Evolutionary conservation across 768 basidiomycete species (phyloP), one percentile per base, ranked within the genome.

Genomic region (Candolleomyces eurysporus): DNA sequence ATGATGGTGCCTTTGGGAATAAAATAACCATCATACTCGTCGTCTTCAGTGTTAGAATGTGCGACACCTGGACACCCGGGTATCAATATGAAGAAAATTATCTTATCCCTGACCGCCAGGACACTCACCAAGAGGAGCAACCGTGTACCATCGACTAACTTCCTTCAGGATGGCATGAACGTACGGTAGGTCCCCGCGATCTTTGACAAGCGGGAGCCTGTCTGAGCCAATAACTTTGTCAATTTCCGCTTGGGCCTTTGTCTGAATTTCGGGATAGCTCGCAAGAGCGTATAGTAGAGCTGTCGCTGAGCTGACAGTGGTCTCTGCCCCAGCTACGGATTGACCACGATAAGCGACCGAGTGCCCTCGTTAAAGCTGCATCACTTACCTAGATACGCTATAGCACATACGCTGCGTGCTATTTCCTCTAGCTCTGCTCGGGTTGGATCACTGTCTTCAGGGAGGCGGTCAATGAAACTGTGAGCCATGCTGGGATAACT

Each of bases 1-100:
- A 80, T 66, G 53, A 77, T 69, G 7, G 79, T 73, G 26, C 77
- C 80, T 64, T 75, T 72, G 7, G 79, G 74, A 31, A 80, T 79
- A 43, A 71, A 64, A 57, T 71, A 71, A 11, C 73, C 74, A 17
- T 75, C 66, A 60, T 81, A 80, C 16, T 75, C 61, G 56, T 79
- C 79, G 57, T 78, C 76, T 39, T 74, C 63, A 19, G 69, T 65
- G 4, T 64, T 65, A 19, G 67, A 66, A 48, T 76, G 76, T 5
- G 70, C 70, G n/a, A 72, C 60, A 7, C 70, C 74, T 75, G 26
- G 7, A 26, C 26, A 26, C 26, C 16, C 17, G 48, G 30, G 26
- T 26, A 26, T 26, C 26, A 26, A 26, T 26, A 26, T 26, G 26
- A 26, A 26, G 26, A 26, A 26, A 26, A 26, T 2, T 26, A 19